Evolutionary conservation across 2,329 filamentous ascomycete species (phyloP), one percentile per base, ranked within the genome.

Genomic region (Eutypa lata): DNA sequence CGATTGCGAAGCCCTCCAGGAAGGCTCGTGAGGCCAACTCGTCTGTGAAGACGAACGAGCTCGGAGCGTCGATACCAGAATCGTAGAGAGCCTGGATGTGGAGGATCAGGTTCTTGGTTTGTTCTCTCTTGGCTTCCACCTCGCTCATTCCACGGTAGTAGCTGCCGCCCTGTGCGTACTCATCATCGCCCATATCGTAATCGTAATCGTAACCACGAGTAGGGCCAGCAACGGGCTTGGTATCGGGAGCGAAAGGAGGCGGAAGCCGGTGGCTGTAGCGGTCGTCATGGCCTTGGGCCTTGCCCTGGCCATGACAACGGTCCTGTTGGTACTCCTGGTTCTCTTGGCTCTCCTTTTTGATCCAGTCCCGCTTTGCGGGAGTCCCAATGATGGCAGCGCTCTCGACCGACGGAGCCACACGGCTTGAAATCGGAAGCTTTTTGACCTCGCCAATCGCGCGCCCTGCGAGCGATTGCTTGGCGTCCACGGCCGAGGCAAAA

Each of bases 1-100:
- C 62, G 22, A 65, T 21, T 13, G 61, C 57, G 16, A 67, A 57
- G 26, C 65, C 65, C 50, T 66, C 56, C 24, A 68, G 50, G 47
- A 61, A 68, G 48, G 62, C 64, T 31, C 57, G 62, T 2, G 58
- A 53, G 10, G 63, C 61, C 35, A 58, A 18, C n/a, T 63, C 56
- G 35, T 65, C 56, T 16, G 51, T 45, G 16, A 66, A 44, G 13
- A 64, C 53, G 1, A 45, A 38, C 8, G 55, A 40, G 46, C 59
- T 59, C 2, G 60, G 61, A 7, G 55, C 55, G 6, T 45, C 22
- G 26, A 10, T 18, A 42, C 40, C 22, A n/a, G n/a, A n/a, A n/a
- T 61, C 63, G 42, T 57, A 62, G 35, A 59, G 18, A 6, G 55
- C 49, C 47, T 59, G 56, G n/a, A 66, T 51, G 3, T 53, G 56